Conservation (phyloP, 495 filamentous ascomycete genomes). For the Aspergillus ellipticus region DNA sequence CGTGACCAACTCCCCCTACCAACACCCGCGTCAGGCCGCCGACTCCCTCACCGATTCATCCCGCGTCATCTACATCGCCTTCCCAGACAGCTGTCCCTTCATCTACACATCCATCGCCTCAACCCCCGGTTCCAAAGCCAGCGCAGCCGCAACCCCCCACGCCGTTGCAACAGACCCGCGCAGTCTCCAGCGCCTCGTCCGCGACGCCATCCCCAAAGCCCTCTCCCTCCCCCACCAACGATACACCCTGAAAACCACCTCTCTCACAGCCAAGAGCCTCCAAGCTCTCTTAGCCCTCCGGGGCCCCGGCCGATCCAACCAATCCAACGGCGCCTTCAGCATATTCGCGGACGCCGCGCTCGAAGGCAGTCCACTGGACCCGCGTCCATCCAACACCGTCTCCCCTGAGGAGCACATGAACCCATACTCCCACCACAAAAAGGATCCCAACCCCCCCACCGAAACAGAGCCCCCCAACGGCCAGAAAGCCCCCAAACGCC, state of each 20-base stretch:
- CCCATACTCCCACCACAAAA: constrained; percentile 15
- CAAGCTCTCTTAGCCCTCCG: constrained; percentile 59
- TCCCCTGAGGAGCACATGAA: constrained; percentile 38
- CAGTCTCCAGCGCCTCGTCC: constrained; percentile 63
- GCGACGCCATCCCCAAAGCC: constrained; percentile 73
- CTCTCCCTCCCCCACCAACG: constrained; percentile 66
- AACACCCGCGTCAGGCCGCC: constrained; percentile 39
- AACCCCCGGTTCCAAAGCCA: constrained; percentile 26
- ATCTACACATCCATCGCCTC: constrained; percentile 65
- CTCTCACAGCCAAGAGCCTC: constrained; percentile 64
- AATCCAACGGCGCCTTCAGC: constrained; percentile 71
- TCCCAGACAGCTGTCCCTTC: constrained; percentile 71
- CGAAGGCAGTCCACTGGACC: constrained; percentile 56
- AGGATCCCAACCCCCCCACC: constrained; percentile 1
- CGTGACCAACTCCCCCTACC: constrained; percentile 70
- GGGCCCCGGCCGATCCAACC: constrained; percentile 62
- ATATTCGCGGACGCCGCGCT: constrained; percentile 65
- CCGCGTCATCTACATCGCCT: constrained; percentile 69
- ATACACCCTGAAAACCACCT: constrained; percentile 62
- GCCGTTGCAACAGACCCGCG: constrained; percentile 50
- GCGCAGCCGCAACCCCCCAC: neutral
- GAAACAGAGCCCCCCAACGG: neutral
- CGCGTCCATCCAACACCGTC: constrained; percentile 39
- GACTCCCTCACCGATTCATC: constrained; percentile 50
- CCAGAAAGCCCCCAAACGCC: neutral